Evolutionary conservation across 1,139 yeast species (phyloP).

Genomic region (Kodamaea fungicola): DNA sequence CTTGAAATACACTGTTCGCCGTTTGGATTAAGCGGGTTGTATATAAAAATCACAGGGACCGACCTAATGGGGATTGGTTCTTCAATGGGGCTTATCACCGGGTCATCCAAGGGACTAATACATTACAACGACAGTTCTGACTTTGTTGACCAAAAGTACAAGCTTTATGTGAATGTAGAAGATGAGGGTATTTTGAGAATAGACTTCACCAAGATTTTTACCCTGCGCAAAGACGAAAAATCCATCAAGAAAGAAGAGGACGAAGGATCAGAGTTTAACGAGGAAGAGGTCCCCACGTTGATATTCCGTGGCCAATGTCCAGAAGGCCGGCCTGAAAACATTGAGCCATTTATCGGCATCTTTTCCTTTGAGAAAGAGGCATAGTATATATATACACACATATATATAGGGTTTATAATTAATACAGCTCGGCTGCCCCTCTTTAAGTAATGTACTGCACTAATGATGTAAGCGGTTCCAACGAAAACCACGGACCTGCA

Average conservation of each 20-base stretch:
- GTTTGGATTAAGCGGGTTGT: conserved; percentile 54
- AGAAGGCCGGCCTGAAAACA: conserved; percentile 50
- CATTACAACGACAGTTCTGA: conserved; percentile 52
- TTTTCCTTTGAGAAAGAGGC: conserved; percentile 50
- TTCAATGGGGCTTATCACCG: conserved; percentile 56
- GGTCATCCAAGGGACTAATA: conserved; percentile 47
- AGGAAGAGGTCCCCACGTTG: conserved; percentile 34
- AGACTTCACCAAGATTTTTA: conserved; percentile 50
- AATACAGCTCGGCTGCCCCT: too few species aligned
- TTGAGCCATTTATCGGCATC: conserved; percentile 56
- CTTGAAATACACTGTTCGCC: conserved; percentile 58
- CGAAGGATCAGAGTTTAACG: conserved; percentile 8
- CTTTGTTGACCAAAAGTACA: conserved; percentile 46
- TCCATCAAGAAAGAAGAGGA: conserved; percentile 4
- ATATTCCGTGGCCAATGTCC: conserved; percentile 53
- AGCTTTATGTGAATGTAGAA: conserved; percentile 50
- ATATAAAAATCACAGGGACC: conserved; percentile 50
- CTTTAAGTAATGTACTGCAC: too few species aligned
- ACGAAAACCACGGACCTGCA: too few species aligned
- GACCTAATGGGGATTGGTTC: conserved; percentile 56
- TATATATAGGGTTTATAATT: too few species aligned
- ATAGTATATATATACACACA: conserved; percentile 8
- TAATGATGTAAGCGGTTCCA: too few species aligned
- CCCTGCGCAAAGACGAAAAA: conserved; percentile 13
- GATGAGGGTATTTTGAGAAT: conserved; percentile 48